A percentile compares a stretch with the other conserved stretches of the same genome.
Conservation (phyloP, 352 stramenopile genomes). For the Phytophthora palmivora region DNA sequence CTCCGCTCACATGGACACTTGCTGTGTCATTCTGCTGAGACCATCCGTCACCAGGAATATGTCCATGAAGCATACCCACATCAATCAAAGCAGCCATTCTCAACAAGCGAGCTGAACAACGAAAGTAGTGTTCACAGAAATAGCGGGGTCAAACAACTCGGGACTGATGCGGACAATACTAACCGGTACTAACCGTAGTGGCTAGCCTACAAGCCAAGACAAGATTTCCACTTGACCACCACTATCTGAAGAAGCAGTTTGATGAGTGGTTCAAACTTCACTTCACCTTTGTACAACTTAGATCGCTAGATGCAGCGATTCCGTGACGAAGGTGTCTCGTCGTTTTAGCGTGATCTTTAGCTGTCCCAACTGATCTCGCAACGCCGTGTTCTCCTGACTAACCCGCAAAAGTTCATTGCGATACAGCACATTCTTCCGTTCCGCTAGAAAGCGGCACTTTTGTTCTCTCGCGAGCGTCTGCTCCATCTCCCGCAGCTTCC, state of each 20-base stretch:
- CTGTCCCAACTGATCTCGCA: constrained; percentile 50
- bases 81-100: constrained; percentile 16
- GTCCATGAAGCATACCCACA: constrained; percentile 3
- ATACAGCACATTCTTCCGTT: constrained; percentile 82
- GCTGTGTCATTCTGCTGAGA: neutral
- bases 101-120: neutral
- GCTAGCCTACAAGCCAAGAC: no score
- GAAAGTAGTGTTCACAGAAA: constrained; percentile 8
- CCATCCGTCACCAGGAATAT: neutral
- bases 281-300: constrained; percentile 8
- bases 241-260: no score
- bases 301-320: constrained; percentile 53
- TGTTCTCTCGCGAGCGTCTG: constrained; percentile 60
- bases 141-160: neutral
- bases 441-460: constrained; percentile 74
- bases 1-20: neutral
- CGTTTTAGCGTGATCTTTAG: constrained; percentile 26
- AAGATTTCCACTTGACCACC: no score
- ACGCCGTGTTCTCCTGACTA: constrained; percentile 60
- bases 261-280: no score
- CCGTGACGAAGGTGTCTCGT: constrained; percentile 34
- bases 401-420: constrained; percentile 66
- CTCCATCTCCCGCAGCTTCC: constrained; percentile 40
- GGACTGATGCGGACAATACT: no score
- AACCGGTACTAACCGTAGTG: no score